Percentiles rank a stretch among this genome's conserved stretches.
These are phyloP conservation scores for Fusarium subtropicale DNA, from an alignment of 2,329 filamentous ascomycete species.

Conservation along the genomic window DNA sequence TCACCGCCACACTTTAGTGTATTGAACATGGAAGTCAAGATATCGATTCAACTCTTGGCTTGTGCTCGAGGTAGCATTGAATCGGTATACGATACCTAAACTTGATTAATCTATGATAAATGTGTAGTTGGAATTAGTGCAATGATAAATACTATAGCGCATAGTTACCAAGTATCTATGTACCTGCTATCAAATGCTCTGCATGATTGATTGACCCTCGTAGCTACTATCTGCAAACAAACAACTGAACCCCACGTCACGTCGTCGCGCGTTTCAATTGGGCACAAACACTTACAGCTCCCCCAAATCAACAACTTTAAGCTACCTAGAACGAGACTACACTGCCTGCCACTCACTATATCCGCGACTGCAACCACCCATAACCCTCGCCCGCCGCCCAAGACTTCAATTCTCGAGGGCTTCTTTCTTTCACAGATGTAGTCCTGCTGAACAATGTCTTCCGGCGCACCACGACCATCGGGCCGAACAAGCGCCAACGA, in stretches of 20 bases:
- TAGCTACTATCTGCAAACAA: constrained; percentile 2
- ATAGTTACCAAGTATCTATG: not conserved
- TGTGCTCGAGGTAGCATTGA: not conserved
- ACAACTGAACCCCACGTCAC: constrained; percentile 42
- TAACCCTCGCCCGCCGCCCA: not conserved
- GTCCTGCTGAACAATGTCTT: constrained; percentile 55
- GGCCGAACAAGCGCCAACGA: constrained; percentile 58
- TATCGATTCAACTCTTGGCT: not conserved
- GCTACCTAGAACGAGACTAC: not conserved
- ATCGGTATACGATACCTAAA: not conserved
- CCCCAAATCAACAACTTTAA: constrained; percentile 29
- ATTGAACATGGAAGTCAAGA: not conserved
- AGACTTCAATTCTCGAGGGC: not conserved
- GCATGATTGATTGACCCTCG: not conserved
- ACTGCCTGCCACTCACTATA: not conserved
- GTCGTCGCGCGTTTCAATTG: constrained; percentile 46
- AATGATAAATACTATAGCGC: not conserved
- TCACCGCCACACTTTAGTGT: constrained; percentile 31
- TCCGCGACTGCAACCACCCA: constrained; percentile 8
- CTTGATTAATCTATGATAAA: not conserved
- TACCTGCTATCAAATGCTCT: not conserved
- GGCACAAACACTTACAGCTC: constrained; percentile 45
- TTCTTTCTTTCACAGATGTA: constrained; percentile 50
- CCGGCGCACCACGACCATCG: constrained; percentile 56
- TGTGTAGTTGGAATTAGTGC: not conserved